A percentile compares a stretch with the other conserved stretches of the same genome.
These are phyloP conservation scores for Chaetomium sp. DNA, from an alignment of 2,329 filamentous ascomycete species.

Conservation along the genomic window DNA sequence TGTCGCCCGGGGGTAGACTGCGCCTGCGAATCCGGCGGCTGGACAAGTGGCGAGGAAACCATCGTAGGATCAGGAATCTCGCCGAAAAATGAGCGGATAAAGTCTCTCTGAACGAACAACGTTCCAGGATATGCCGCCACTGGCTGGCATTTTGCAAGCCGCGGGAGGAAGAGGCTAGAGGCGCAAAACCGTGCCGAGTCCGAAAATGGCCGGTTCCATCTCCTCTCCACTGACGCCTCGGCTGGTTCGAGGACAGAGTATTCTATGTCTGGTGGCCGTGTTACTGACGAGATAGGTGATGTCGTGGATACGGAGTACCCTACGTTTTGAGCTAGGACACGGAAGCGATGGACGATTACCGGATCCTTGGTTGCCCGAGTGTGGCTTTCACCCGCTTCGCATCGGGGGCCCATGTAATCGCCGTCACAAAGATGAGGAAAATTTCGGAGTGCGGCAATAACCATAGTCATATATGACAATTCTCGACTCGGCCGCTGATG, in stretches of 20 bases:
- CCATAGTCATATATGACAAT: background rate
- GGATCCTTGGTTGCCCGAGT: background rate
- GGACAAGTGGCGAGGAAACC: background rate
- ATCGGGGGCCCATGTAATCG: background rate
- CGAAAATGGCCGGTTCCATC: background rate
- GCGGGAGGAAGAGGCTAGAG: background rate
- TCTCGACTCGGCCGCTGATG: background rate
- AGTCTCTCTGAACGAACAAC: conserved; percentile 1
- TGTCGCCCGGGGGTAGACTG: background rate
- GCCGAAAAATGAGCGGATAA: background rate
- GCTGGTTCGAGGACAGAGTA: background rate
- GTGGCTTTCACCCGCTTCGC: background rate
- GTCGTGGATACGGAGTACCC: background rate
- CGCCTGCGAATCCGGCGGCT: background rate
- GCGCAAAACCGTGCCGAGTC: background rate
- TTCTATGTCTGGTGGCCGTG: background rate
- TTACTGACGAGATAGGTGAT: background rate
- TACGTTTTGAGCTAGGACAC: background rate
- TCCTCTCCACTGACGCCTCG: background rate
- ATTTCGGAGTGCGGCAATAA: background rate
- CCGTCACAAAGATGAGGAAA: background rate
- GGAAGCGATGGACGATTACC: background rate
- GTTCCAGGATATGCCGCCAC: background rate
- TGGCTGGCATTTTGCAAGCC: background rate
- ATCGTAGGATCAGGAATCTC: background rate